A percentile compares a stretch with the other conserved stretches of the same genome.
Evolutionary conservation across 495 filamentous ascomycete species (phyloP).

Genomic region (Cercophora scortea): DNA sequence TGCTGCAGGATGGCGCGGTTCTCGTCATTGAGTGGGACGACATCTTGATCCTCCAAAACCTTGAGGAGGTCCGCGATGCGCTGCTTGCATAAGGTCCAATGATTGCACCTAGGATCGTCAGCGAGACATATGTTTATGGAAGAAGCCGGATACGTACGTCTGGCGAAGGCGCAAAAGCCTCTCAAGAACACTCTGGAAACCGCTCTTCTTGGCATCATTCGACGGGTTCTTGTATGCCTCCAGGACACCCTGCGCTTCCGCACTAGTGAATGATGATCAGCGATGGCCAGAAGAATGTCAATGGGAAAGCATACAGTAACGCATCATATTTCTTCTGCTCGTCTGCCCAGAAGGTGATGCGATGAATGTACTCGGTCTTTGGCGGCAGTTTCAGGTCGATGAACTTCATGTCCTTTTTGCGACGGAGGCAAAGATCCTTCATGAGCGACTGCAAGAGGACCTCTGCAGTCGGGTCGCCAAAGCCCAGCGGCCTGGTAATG

Average conservation of each 20-base stretch:
- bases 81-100: slow-evolving; percentile 73
- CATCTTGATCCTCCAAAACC: slow-evolving; percentile 55
- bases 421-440: slow-evolving; percentile 72
- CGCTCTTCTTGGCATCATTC: slow-evolving; percentile 31
- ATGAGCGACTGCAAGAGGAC: slow-evolving; percentile 69
- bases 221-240: slow-evolving; percentile 45
- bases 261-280: too few species aligned
- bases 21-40: slow-evolving; percentile 65
- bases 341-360: slow-evolving; percentile 64
- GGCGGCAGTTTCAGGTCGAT: slow-evolving; percentile 74
- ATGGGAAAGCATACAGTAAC: slow-evolving; percentile 38
- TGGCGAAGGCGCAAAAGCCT: slow-evolving; percentile 79
- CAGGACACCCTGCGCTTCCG: slow-evolving; percentile 69
- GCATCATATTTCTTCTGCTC: slow-evolving; percentile 77
- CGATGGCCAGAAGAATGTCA: too few species aligned
- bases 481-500: slow-evolving; percentile 62
- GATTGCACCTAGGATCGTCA: slow-evolving; percentile 49
- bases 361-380: slow-evolving; percentile 73
- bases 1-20: slow-evolving; percentile 68
- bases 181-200: slow-evolving; percentile 61
- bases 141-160: slow-evolving; percentile 26
- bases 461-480: slow-evolving; percentile 45
- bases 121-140: not conserved
- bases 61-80: slow-evolving; percentile 63
- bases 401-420: slow-evolving; percentile 86